Evolutionary conservation across 2,329 filamentous ascomycete species (phyloP).

Genomic region (Lachnellula hyalina): DNA sequence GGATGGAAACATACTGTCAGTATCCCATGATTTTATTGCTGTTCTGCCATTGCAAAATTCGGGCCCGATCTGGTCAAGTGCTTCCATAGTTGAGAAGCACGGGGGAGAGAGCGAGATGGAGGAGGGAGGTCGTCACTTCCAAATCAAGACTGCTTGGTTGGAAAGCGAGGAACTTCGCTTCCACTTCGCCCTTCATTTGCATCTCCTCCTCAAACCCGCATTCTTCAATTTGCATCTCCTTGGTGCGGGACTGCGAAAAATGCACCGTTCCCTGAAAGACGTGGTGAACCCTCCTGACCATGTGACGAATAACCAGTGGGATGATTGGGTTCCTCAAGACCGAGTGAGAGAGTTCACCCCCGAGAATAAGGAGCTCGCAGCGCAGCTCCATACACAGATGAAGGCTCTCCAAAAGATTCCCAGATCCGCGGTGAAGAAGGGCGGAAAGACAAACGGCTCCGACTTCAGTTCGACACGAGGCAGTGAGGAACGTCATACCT

Average conservation of each 20-base stretch:
- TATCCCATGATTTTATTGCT: constrained; percentile 24
- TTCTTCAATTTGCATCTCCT: constrained; percentile 27
- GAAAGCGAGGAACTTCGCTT: neutral
- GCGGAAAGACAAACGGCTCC: constrained; percentile 46
- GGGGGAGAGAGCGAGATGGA: neutral
- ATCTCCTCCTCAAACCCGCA: neutral
- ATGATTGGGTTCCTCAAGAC: constrained; percentile 95
- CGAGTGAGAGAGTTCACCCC: constrained; percentile 91
- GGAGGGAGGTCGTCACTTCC: neutral
- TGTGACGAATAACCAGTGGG: constrained; percentile 58
- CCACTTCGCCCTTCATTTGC: neutral
- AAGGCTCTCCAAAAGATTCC: constrained; percentile 35
- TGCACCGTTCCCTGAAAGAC: neutral
- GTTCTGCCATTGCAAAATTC: neutral
- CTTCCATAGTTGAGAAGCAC: constrained; percentile 15
- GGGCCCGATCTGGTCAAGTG: neutral
- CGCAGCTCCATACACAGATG: constrained; percentile 64
- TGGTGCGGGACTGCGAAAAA: neutral
- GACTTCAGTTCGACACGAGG: constrained; percentile 62
- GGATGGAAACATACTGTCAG: constrained; percentile 95
- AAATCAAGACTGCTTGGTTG: neutral
- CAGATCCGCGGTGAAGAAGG: constrained; percentile 48
- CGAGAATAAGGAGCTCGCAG: constrained; percentile 87
- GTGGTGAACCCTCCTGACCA: constrained; percentile 19
- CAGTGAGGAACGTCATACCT: constrained; percentile 70